Base-by-base conservation (phyloP, 352 stramenopile species). In the Globisporangium acanthophoron region DNA sequence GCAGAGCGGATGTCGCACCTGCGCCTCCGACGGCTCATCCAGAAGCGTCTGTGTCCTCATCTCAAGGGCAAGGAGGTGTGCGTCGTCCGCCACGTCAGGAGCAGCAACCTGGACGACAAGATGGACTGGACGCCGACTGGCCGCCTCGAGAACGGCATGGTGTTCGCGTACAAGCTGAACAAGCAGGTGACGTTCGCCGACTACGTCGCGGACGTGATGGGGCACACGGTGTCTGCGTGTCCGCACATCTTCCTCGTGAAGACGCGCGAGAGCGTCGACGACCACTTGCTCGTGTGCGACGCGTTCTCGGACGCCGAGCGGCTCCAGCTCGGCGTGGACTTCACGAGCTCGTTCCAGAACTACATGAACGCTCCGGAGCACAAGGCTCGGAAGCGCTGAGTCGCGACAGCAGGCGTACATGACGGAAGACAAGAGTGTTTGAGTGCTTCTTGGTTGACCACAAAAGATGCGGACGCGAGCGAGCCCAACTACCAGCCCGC, bases 261-360 rank as follows among this genome's bases (percentile, higher is more conserved):
- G 33, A 71, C 73, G 15, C 68, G 48, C 18, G 69, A 88, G 57
- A 88, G 67, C 62, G 87, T 93, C 58, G 83, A 93, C 63, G 65
- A 79, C 33, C 83, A 93, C 46, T 46, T 91, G 47, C 70, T 79
- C 47, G 71, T 82, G 29, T 93, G 83, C 52, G 75, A 89, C 44
- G 66, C 75, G 37, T 89, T 93, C 61, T 76, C 64, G 13, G 71
- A 87, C 49, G 70, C 77, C 15, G 69, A 88, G 31, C 82, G 78
- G 12, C 39, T 67, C 41, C 61, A 67, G 24, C 54, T 85, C 1
- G 66, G 64, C 21, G 27, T 54, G 41, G 62, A 78, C 44, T 77
- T 74, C 45, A 62, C 56, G 29, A 60, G 68, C 31, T 64, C 59
- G 15, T 62, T 69, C 46, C 62, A 76, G 27, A 65, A 58, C 27